Evolutionary conservation across 306 rosid species (phyloP).

Genomic region (Mimosa bimucronata): DNA sequence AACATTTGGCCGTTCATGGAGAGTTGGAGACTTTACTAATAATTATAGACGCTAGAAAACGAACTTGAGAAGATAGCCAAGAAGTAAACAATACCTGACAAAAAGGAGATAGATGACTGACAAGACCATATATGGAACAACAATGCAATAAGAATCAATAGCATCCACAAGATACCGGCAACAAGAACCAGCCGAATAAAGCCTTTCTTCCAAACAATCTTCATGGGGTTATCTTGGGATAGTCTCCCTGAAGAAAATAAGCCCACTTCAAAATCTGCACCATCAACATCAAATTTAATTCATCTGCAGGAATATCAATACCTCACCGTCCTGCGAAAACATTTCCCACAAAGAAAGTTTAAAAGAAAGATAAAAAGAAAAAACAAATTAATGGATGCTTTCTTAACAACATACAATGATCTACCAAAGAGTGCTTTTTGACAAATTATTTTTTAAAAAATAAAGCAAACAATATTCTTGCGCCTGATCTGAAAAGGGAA

Average conservation of each 20-base stretch:
- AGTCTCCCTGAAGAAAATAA: slow-evolving; percentile 54
- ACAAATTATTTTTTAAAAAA: neutral
- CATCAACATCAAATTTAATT: slow-evolving; percentile 36
- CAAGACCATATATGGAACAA: slow-evolving; percentile 94
- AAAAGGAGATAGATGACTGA: slow-evolving; percentile 73
- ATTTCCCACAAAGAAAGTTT: neutral
- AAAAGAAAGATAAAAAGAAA: neutral
- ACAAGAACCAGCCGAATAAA: slow-evolving; percentile 85
- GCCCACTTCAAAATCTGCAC: slow-evolving; percentile 74
- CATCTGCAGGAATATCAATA: slow-evolving; percentile 15
- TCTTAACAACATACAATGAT: slow-evolving; percentile 10
- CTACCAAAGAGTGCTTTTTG: neutral
- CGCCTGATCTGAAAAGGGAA: neutral
- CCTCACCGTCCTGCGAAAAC: neutral
- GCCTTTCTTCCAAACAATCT: slow-evolving; percentile 91
- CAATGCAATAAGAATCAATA: slow-evolving; percentile 80
- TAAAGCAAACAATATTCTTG: neutral
- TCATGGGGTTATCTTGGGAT: slow-evolving; percentile 70
- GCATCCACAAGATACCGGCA: slow-evolving; percentile 89
- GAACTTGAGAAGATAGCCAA: slow-evolving; percentile 28
- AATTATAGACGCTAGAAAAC: slow-evolving; percentile 1
- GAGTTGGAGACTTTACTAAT: neutral
- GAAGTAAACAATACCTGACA: slow-evolving; percentile 66
- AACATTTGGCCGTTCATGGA: neutral
- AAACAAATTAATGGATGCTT: neutral